Conservation (phyloP, 148 eudicot genomes). For the Rhododendron henanense region DNA sequence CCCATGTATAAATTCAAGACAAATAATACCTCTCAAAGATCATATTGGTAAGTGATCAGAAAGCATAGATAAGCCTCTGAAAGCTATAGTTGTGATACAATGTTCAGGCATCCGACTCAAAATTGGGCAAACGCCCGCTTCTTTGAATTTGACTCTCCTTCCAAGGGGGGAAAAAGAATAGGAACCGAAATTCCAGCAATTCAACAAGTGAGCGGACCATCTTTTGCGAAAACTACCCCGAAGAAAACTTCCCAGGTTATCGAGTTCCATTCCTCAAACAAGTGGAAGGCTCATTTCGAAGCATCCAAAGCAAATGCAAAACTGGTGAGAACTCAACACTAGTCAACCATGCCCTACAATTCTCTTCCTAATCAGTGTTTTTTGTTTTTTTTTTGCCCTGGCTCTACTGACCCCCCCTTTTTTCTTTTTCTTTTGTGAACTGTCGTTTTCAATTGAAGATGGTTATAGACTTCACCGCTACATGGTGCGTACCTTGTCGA, state of each 20-base stretch:
- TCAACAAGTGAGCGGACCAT: neutral
- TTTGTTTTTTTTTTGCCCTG: neutral
- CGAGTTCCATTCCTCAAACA: slow-evolving; percentile 37
- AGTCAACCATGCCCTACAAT: neutral
- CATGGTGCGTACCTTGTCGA: slow-evolving; percentile 80
- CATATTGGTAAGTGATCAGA: neutral
- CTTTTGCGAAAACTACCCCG: neutral
- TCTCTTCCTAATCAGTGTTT: neutral
- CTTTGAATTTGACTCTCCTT: neutral
- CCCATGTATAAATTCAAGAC: neutral
- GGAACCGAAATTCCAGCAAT: neutral
- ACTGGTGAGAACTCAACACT: slow-evolving; percentile 33
- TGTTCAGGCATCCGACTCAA: neutral
- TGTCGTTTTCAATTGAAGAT: slow-evolving; percentile 24
- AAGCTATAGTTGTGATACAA: neutral
- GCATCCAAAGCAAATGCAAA: slow-evolving; percentile 44
- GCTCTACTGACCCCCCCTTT: neutral
- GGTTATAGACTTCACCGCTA: slow-evolving; percentile 71
- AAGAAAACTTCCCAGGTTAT: slow-evolving; percentile 19
- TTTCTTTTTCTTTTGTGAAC: neutral
- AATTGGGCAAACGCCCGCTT: neutral
- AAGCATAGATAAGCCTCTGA: neutral
- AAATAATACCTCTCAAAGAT: neutral
- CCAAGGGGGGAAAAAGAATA: neutral
- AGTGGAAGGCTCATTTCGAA: slow-evolving; percentile 53